These are phyloP conservation scores for Darksidea phi DNA, from an alignment of 495 filamentous ascomycete genomes.

Conservation along the genomic window DNA sequence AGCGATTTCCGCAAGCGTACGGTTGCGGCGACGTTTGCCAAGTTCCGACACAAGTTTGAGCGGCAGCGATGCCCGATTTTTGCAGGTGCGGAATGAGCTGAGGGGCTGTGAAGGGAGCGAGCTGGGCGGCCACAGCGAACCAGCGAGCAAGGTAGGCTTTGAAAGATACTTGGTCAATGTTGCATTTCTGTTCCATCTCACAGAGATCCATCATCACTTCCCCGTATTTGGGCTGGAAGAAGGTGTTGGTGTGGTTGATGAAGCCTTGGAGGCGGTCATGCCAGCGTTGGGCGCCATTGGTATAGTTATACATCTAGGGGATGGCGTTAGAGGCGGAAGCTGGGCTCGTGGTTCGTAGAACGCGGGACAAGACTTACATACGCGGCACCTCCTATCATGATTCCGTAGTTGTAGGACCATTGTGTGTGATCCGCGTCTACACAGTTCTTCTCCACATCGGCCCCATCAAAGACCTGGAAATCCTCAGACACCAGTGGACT, in stretches of 20 bases:
- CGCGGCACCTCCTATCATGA: constrained; percentile 65
- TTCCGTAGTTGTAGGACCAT: constrained; percentile 62
- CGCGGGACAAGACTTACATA: constrained; percentile 55
- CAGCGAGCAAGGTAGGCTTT: constrained; percentile 26
- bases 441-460: constrained; percentile 7
- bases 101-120: constrained; percentile 27
- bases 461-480: constrained; percentile 13
- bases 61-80: constrained; percentile 51
- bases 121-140: constrained; percentile 13
- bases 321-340: constrained; percentile 8
- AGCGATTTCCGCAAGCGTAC: constrained; percentile 65
- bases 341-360: constrained; percentile 3
- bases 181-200: constrained; percentile 14
- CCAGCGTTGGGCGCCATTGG: constrained; percentile 43
- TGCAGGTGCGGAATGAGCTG: constrained; percentile 57
- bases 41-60: constrained; percentile 46
- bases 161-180: constrained; percentile 26
- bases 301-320: constrained; percentile 42
- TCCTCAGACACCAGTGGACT: constrained; percentile 51
- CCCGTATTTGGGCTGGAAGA: neutral
- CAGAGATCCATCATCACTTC: constrained; percentile 20
- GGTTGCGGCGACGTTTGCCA: constrained; percentile 57
- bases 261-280: constrained; percentile 4
- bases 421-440: constrained; percentile 10
- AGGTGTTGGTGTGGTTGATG: constrained; percentile 48